Base-by-base conservation (phyloP, 169 alveolate species). In the Eimeria falciformis region DNA sequence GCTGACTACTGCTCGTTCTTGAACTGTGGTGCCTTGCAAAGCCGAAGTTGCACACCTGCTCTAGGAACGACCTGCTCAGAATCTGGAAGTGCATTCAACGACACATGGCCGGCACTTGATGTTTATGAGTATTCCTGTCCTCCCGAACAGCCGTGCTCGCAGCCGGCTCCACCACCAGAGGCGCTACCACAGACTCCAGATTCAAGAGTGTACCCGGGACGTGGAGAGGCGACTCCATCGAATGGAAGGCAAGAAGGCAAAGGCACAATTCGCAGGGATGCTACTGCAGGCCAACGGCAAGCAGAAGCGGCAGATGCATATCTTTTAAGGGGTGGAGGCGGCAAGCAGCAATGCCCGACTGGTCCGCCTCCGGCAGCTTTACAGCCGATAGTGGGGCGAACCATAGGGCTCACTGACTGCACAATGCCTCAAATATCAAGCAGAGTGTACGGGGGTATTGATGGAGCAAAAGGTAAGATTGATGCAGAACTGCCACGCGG, bases 331-430 rank as follows among this genome's bases (percentile, higher is more conserved):
- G n/a, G n/a, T n/a, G n/a, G 62, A 12, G 18, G 62, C 62, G 18
- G 62, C 62, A 50, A 1, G 0, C 11, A 0, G 4, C 11, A 50
- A 12, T 50, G 11, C 62, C 62, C 62, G 62, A 50, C 11, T 12
- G 62, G 18, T 12, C 62, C 18, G 62, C 0, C 37, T 62, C 73
- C 73, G 0, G 73, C 11, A n/a, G 6, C n/a, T 12, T 29, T 62
- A n/a, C 73, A 14, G 73, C 73, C 73, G n/a, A n/a, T 62, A 7
- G 29, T 62, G 73, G 73, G 29, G 73, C n/a, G 73, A 12, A 62
- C 37, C 37, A 62, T 62, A 18, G 73, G 73, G 73, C 73, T 62
- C 37, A 29, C 11, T 0, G 73, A 62, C 37, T 21, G 62, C 62
- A n/a, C 33, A 18, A 14, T 62, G 73, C 73, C n/a, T 0, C 73